Evolutionary conservation across 768 basidiomycete species (phyloP).

Genomic region (Trametes maxima): DNA sequence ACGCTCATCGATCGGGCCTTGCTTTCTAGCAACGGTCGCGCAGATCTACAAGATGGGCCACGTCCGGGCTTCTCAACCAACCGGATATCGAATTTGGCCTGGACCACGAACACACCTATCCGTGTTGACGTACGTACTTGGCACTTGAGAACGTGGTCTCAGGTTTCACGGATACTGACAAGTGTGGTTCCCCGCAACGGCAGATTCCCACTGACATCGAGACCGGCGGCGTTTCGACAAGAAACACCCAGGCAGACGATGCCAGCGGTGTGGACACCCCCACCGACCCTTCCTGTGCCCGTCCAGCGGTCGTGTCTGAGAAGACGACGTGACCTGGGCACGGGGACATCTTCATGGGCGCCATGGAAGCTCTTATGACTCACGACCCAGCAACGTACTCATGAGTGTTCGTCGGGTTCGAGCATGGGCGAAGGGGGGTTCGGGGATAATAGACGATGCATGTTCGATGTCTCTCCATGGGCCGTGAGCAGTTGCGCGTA

Average conservation of each 20-base stretch:
- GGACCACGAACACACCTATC: conserved; percentile 16
- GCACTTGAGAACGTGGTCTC: too few relatives aligned
- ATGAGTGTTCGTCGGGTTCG: too few relatives aligned
- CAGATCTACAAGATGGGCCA: conserved; percentile 16
- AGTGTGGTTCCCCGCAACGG: not conserved
- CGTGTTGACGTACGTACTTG: conserved; percentile 14
- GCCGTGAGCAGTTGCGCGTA: too few relatives aligned
- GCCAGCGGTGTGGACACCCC: conserved; percentile 12
- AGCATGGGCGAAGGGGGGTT: too few relatives aligned
- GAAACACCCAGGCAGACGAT: conserved; percentile 11
- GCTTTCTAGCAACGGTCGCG: conserved; percentile 15
- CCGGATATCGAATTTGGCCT: conserved; percentile 11
- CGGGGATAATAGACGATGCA: too few relatives aligned
- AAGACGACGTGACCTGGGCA: conserved; percentile 3
- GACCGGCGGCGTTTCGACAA: conserved; percentile 1
- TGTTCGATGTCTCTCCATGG: too few relatives aligned
- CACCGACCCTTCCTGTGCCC: not conserved
- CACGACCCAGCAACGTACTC: too few relatives aligned
- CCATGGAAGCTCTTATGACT: too few relatives aligned
- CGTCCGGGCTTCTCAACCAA: conserved; percentile 13
- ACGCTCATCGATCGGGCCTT: not conserved
- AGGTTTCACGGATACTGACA: not conserved
- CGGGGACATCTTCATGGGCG: too few relatives aligned
- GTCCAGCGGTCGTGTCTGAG: conserved; percentile 4
- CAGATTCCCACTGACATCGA: conserved; percentile 21